Evolutionary conservation across 257 asterid species (phyloP).

Genomic region (Thymus mandschuricus): DNA sequence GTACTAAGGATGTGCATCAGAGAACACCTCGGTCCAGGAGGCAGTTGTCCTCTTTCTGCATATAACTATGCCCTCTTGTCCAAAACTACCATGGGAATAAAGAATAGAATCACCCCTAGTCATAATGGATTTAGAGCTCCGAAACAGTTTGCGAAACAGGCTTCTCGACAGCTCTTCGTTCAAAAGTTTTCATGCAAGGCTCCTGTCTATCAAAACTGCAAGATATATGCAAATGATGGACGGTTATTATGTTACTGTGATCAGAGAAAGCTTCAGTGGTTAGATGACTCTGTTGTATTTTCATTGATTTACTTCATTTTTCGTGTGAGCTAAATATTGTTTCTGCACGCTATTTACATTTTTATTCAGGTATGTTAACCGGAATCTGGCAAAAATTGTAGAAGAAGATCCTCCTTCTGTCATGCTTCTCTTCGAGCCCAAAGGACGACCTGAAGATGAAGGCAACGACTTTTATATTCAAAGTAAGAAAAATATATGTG

Average conservation of each 20-base stretch:
- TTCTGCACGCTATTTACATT: not conserved
- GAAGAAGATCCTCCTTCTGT: constrained; percentile 85
- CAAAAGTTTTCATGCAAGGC: constrained; percentile 94
- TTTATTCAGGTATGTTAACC: constrained; percentile 67
- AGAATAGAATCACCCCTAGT: constrained; percentile 48
- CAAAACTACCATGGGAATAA: constrained; percentile 56
- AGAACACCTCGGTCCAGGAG: constrained; percentile 62
- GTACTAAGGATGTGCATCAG: constrained; percentile 54
- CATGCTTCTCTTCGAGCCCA: constrained; percentile 93
- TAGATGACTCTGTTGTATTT: constrained; percentile 32
- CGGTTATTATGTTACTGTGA: constrained; percentile 90
- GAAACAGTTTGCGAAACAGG: constrained; percentile 58
- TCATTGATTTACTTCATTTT: constrained; percentile 2
- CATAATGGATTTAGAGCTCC: constrained; percentile 57
- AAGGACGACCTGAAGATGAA: constrained; percentile 98
- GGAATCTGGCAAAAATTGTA: constrained; percentile 84
- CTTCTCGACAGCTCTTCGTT: constrained; percentile 81
- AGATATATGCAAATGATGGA: constrained; percentile 92
- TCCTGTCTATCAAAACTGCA: constrained; percentile 96
- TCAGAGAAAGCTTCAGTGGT: constrained; percentile 93
- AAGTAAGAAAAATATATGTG: constrained; percentile 95
- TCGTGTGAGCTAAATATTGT: constrained; percentile 13
- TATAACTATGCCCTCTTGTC: constrained; percentile 73
- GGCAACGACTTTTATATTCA: constrained; percentile 92
- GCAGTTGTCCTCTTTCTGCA: constrained; percentile 82